These are phyloP conservation scores for Thelonectria rubi DNA, from an alignment of 2,329 filamentous ascomycete genomes.

Conservation along the genomic window DNA sequence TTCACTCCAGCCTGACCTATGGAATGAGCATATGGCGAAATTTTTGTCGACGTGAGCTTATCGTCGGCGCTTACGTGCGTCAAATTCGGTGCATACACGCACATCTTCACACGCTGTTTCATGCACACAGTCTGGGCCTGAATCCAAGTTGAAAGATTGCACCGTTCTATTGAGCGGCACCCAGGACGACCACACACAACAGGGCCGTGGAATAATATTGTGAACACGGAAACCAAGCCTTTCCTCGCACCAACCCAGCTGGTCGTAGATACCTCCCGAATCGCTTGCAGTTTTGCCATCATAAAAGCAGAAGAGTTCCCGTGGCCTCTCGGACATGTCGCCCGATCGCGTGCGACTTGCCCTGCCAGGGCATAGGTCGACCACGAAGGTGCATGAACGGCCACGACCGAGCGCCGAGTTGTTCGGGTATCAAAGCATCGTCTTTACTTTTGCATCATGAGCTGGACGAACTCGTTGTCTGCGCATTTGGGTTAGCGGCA, in stretches of 20 bases:
- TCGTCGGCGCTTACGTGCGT: constrained; percentile 6
- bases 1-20: constrained; percentile 10
- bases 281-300: constrained; percentile 46
- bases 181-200: constrained; percentile 32
- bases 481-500: constrained; percentile 33
- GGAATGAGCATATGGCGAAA: constrained; percentile 1
- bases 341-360: constrained; percentile 29
- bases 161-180: constrained; percentile 37
- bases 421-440: constrained; percentile 40
- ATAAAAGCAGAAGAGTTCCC: constrained; percentile 41
- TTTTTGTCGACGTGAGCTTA: neutral
- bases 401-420: constrained; percentile 32
- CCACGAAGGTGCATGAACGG: constrained; percentile 27
- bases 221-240: constrained; percentile 40
- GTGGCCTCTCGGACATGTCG: constrained; percentile 30
- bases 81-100: neutral
- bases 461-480: constrained; percentile 94
- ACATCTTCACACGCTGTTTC: constrained; percentile 16
- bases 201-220: constrained; percentile 34
- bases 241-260: constrained; percentile 40
- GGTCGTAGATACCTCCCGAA: constrained; percentile 41
- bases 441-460: constrained; percentile 93
- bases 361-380: constrained; percentile 15
- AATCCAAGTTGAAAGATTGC: constrained; percentile 34
- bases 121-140: constrained; percentile 2